Evolutionary conservation across 2,329 filamentous ascomycete species (phyloP).

Genomic region (Aspergillus sclerotialis): DNA sequence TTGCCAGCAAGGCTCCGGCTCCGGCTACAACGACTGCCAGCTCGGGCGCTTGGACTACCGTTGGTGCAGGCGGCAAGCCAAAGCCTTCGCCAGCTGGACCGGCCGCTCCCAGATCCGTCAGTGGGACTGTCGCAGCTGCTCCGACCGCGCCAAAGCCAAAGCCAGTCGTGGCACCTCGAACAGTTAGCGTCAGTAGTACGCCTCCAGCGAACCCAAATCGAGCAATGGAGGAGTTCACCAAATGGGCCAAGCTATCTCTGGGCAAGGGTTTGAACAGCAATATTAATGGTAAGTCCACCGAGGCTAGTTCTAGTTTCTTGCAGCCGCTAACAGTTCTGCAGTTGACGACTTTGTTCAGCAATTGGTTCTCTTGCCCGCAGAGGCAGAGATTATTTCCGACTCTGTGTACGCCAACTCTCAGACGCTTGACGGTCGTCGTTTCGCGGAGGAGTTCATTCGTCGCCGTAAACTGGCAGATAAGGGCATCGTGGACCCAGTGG

Average conservation of each 20-base stretch:
- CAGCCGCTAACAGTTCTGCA: constrained; percentile 38
- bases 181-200: constrained; percentile 41
- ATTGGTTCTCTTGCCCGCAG: constrained; percentile 67
- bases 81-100: constrained; percentile 58
- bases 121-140: constrained; percentile 34
- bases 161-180: constrained; percentile 43
- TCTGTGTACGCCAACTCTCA: constrained; percentile 79
- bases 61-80: constrained; percentile 86
- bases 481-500: constrained; percentile 66
- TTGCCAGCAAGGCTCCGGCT: constrained; percentile 68
- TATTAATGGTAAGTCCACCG: constrained; percentile 62
- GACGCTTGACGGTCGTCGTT: constrained; percentile 87
- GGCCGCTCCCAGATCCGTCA: constrained; percentile 42
- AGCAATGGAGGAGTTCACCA: constrained; percentile 86
- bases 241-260: constrained; percentile 80
- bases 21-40: constrained; percentile 36
- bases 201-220: constrained; percentile 43
- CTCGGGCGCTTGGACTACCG: constrained; percentile 76
- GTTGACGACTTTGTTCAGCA: constrained; percentile 75
- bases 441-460: constrained; percentile 88
- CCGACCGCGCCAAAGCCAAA: constrained; percentile 39
- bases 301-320: no score
- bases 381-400: constrained; percentile 78
- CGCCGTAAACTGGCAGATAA: constrained; percentile 91
- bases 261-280: constrained; percentile 62